These are phyloP conservation scores for Claviceps pazoutovae DNA, from an alignment of 2,329 filamentous ascomycete genomes.

Conservation along the genomic window DNA sequence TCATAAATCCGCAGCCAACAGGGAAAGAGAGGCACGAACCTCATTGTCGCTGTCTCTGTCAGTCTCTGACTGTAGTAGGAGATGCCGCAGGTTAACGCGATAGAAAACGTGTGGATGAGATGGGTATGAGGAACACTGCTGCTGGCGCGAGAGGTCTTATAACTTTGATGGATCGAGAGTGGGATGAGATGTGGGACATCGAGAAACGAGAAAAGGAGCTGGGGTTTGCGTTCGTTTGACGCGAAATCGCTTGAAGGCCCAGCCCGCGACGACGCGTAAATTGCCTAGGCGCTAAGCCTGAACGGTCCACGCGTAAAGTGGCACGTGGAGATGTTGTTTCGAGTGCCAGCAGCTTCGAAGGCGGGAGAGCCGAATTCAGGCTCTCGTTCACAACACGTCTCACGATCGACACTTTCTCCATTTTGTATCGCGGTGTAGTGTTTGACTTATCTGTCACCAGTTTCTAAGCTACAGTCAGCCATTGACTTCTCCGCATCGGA, in stretches of 20 bases:
- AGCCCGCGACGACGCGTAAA: slow-evolving; percentile 28
- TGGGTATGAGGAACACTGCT: neutral
- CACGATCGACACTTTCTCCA: neutral
- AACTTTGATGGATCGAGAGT: slow-evolving; percentile 8
- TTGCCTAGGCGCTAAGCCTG: slow-evolving; percentile 19
- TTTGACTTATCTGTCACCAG: neutral
- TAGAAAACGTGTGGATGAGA: neutral
- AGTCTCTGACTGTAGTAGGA: neutral
- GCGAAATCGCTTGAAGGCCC: too few relatives aligned
- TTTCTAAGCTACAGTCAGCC: neutral
- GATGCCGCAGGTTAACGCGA: neutral
- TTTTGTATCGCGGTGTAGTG: neutral
- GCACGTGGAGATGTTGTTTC: neutral
- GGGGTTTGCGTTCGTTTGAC: slow-evolving; percentile 2
- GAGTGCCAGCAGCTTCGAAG: too few relatives aligned
- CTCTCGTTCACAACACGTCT: neutral
- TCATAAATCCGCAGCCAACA: neutral
- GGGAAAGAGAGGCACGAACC: slow-evolving; percentile 9
- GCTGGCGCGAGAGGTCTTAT: slow-evolving; percentile 1
- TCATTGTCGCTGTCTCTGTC: slow-evolving; percentile 9
- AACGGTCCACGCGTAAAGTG: slow-evolving; percentile 24
- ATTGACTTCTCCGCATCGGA: neutral
- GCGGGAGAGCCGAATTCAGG: too few relatives aligned
- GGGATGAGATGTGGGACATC: slow-evolving; percentile 3
- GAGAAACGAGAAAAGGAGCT: slow-evolving; percentile 6